Base-by-base conservation (phyloP, 768 basidiomycete genomes). In the Termitomyces eurrhizus region DNA sequence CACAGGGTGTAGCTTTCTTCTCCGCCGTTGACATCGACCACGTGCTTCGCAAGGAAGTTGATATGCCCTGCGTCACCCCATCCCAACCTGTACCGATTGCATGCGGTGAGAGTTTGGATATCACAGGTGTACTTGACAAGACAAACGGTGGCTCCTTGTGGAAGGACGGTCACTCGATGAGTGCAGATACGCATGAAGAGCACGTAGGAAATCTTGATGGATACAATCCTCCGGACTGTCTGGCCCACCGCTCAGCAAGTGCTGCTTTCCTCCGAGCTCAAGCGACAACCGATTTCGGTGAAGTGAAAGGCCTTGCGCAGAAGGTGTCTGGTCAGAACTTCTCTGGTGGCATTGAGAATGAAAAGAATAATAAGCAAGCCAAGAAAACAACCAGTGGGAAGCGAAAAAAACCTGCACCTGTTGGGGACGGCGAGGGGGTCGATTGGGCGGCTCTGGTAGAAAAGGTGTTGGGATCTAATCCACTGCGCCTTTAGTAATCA, bases 1-100 rank as follows among this genome's bases (percentile, higher is more conserved):
- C 97, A 0, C 93, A 96, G 68, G 88, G 95, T 41, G 91, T 97
- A 7, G 93, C 95, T 0, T 99, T 97, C 78, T 98, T 99, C 78
- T 97, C 94, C 1, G 92, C 93, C 0, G 94, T 99, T 51, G 97
- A 98, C 70, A 77, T 98, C 24, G 96, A 99, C 72, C 78, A 80
- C 16, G 91, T 97, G 0, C 79, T 98, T 44, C 83, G 97, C 39
- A 99, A 99, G 72, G 96, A 98, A 74, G 93, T 95, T 29, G 91
- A 95, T 69, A 93, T 98, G 92, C 80, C 92, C 0, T 99, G 96
- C 66, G 83, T 93, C 37, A 99, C 97, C 8, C 96, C 96, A 0
- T 95, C 93, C 7, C 93, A 98, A 63, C 90, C 92, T 18, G 70
- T 70, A 21, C 82, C 89, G 0, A 93, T 98, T 58, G 83, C 91